Evolutionary conservation across 257 asterid species (phyloP).

Genomic region (Primulina huaijiensis): DNA sequence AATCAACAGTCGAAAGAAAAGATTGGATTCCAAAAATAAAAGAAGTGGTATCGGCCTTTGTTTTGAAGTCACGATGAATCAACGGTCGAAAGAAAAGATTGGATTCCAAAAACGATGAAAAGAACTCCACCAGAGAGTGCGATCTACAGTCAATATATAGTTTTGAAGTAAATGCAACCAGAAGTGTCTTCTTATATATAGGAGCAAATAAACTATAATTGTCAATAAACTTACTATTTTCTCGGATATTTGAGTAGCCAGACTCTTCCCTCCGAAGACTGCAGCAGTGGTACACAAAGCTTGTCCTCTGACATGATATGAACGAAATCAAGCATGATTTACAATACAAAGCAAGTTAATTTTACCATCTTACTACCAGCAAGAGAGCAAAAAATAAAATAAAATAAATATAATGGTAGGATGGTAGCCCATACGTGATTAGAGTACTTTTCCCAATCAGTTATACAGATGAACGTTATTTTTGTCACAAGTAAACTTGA

Average conservation of each 20-base stretch:
- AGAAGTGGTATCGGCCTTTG: constrained; percentile 33
- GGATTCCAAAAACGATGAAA: constrained; percentile 88
- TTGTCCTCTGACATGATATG: constrained; percentile 74
- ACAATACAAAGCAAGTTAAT: not conserved
- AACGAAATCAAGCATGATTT: constrained; percentile 17
- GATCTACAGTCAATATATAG: constrained; percentile 42
- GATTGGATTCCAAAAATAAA: constrained; percentile 83
- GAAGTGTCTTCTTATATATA: not conserved
- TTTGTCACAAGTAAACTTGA: too few relatives aligned
- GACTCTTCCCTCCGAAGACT: constrained; percentile 92
- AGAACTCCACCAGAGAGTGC: constrained; percentile 90
- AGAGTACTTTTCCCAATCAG: not conserved
- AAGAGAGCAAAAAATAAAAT: not conserved
- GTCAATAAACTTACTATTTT: constrained; percentile 53
- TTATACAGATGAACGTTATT: too few relatives aligned
- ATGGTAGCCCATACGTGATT: not conserved
- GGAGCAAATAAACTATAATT: too few relatives aligned
- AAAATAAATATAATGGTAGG: too few relatives aligned
- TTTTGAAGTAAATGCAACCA: constrained; percentile 19
- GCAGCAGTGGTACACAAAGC: constrained; percentile 95
- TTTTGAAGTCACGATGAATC: constrained; percentile 35
- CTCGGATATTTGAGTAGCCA: constrained; percentile 88
- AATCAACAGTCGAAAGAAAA: constrained; percentile 64
- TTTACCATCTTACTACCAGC: not conserved
- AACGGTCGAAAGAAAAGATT: constrained; percentile 75